A percentile compares a stretch with the other conserved stretches of the same genome.
phyloP scores from a whole-genome alignment of 1,284 basidiomycete species.

The Termitomyces sp. region DNA sequence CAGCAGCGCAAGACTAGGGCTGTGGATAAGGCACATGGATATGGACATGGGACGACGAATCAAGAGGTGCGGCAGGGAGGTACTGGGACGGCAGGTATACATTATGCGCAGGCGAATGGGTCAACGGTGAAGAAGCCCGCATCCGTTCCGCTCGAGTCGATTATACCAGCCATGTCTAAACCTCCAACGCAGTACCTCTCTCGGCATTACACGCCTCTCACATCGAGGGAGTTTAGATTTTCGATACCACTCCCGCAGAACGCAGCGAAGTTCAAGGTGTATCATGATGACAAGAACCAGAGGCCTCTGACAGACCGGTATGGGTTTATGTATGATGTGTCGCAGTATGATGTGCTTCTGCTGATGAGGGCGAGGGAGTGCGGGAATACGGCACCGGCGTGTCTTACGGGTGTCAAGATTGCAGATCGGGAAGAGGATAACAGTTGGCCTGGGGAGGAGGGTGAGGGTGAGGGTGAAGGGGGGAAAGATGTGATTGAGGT shows the following conservation, averaged over 20 bases:
- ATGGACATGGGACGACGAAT: constrained; percentile 10
- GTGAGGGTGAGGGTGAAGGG: constrained; percentile 10
- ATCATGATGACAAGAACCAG: constrained; percentile 49
- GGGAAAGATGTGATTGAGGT: constrained; percentile 41
- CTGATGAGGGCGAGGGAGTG: constrained; percentile 72
- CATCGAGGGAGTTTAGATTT: constrained; percentile 64
- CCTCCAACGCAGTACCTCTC: constrained; percentile 84
- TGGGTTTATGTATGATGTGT: constrained; percentile 91
- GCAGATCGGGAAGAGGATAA: constrained; percentile 76
- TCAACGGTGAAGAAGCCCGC: constrained; percentile 36
- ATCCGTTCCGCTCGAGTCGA: constrained; percentile 87
- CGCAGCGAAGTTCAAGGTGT: constrained; percentile 49
- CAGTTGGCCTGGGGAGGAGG: constrained; percentile 52
- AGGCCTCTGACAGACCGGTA: constrained; percentile 86
- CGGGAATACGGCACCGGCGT: constrained; percentile 72
- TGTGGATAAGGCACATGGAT: constrained; percentile 22
- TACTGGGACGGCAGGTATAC: constrained; percentile 2
- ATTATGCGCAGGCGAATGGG: constrained; percentile 8
- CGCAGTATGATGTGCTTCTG: constrained; percentile 75
- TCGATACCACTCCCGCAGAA: constrained; percentile 55
- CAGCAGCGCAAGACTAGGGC: constrained; percentile 38
- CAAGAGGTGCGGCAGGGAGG: constrained; percentile 14
- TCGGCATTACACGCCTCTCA: constrained; percentile 65
- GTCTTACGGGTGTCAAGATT: constrained; percentile 82
- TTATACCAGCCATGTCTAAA: constrained; percentile 79